Evolutionary conservation across 108 stramenopile genomes (phyloP), one percentile per base, ranked within the genome.

Genomic region (Schizochytrium sp.): DNA sequence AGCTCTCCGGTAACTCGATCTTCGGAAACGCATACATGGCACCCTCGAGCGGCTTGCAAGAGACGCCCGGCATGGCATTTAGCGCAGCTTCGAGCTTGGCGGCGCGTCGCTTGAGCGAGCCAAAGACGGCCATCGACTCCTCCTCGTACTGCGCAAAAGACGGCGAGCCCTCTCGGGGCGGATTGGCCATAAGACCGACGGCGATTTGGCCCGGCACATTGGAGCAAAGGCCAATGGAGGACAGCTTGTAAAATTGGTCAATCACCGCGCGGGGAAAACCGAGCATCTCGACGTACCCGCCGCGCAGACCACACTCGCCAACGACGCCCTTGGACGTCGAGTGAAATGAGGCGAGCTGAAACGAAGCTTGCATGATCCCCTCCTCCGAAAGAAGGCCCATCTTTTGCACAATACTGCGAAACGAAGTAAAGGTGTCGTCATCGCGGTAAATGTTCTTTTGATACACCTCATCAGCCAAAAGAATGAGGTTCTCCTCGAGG

Each of bases 21-120:
- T 89, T 90, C 0, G 98, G 98, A 89, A 99, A 99, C 69, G 95
- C 95, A 93, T 99, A 99, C 97, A 99, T 96, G 58, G 97, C 97
- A 4, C 98, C 99, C 58, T 98, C 95, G 16, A 97, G 95, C 88
- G 95, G 94, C 72, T 96, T 92, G 89, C 99, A 99, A 18, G 92
- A 90, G 71, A 99, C 95, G 44, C 99, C 99, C 16, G 96, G 94
- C 87, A 98, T 94, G 25, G 71, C 87, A 90, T 98, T 96, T 63
- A 99, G 93, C 21, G 96, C 97, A 23, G 94, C 91, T 58, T 93
- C 95, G 47, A 99, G 91, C 48, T 92, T 88, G 72, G 89, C 92
- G 8, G 97, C 95, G 44, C 98, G 95, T 59, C 96, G 95, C 91
- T 94, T 95, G 57, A 98, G 90, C 29, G 96, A 96, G 23, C 93